Base-by-base conservation (phyloP, 495 filamentous ascomycete genomes). In the Penicillium egyptiacum region DNA sequence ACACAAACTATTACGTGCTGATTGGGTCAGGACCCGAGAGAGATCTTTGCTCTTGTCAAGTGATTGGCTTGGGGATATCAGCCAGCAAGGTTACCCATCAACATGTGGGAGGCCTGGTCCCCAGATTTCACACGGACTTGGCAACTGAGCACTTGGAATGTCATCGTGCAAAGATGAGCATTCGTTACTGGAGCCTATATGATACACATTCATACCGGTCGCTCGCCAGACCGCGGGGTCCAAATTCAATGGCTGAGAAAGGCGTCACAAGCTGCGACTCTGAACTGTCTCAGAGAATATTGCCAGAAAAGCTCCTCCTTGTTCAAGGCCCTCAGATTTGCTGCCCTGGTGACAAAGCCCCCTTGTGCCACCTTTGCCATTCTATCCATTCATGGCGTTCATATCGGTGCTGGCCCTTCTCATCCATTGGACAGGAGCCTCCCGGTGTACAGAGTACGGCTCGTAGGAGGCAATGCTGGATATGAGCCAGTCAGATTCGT, bases 61-160 rank as follows among this genome's bases (percentile, higher is more conserved):
- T 62, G 62, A 62, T 65, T 65, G 62, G 50, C 20, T 52, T 52
- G 35, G 8, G 23, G 5, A 12, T 16, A 9, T 31, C 14, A 30
- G 30, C 23, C 25, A 40, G 43, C 53, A 30, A 48, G 43, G 46
- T 56, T 28, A 28, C 17, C 28, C 28, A 56, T 56, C 33, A 37
- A 44, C 19, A 52, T 52, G 28, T 25, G 31, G 33, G 46, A 23
- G 40, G 35, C 30, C 53, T 50, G 14, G 10, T 28, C 59, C 59
- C 62, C 62, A 26, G 62, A 62, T 59, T 50, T 51, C 42, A 31
- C 28, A n/a, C 23, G 23, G 45, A 26, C 39, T 57, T 60, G 57
- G 57, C 57, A 45, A 60, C 30, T 50, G 19, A 10, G 7, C 19
- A 4, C 31, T 49, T 56, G 17, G 44, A 25, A 20, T 48, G 31